phyloP scores from a whole-genome alignment of 2,329 filamentous ascomycete genomes.

The Massarina eburnea region DNA sequence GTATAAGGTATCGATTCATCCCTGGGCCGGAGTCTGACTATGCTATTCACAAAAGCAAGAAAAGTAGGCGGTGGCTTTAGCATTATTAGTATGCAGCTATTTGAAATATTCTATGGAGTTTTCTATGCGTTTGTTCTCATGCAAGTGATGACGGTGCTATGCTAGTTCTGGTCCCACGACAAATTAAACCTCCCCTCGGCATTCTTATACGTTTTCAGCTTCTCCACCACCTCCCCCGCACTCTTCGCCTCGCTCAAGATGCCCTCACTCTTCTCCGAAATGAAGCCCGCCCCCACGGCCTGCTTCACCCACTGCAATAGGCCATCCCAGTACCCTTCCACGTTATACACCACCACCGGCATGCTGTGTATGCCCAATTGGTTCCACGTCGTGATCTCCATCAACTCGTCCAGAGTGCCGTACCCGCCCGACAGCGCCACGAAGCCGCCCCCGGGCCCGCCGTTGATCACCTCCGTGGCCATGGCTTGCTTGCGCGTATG shows the following conservation, averaged over 20 bases:
- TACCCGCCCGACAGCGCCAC: slow-evolving; percentile 87
- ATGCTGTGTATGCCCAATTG: slow-evolving; percentile 88
- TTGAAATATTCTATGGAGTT: neutral
- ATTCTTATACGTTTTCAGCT: slow-evolving; percentile 72
- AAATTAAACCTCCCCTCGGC: slow-evolving; percentile 76
- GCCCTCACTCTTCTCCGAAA: slow-evolving; percentile 66
- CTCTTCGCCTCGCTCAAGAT: slow-evolving; percentile 79
- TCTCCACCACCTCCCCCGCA: slow-evolving; percentile 70
- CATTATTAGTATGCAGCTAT: too few relatives aligned
- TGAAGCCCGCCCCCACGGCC: slow-evolving; percentile 75
- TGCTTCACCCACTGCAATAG: slow-evolving; percentile 79
- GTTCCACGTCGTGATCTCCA: slow-evolving; percentile 92
- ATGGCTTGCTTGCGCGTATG: slow-evolving; percentile 94
- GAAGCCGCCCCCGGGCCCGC: slow-evolving; percentile 83
- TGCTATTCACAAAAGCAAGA: too few relatives aligned
- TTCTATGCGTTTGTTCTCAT: too few relatives aligned
- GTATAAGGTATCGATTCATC: neutral
- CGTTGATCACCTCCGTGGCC: slow-evolving; percentile 81
- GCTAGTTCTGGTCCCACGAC: slow-evolving; percentile 66
- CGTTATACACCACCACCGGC: slow-evolving; percentile 76
- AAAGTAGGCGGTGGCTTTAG: too few relatives aligned
- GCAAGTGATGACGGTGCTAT: neutral
- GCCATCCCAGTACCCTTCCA: slow-evolving; percentile 90
- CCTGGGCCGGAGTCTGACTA: neutral
- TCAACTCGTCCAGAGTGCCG: slow-evolving; percentile 93